phyloP scores from a whole-genome alignment of 169 alveolate species.

The Plasmodium inui region DNA sequence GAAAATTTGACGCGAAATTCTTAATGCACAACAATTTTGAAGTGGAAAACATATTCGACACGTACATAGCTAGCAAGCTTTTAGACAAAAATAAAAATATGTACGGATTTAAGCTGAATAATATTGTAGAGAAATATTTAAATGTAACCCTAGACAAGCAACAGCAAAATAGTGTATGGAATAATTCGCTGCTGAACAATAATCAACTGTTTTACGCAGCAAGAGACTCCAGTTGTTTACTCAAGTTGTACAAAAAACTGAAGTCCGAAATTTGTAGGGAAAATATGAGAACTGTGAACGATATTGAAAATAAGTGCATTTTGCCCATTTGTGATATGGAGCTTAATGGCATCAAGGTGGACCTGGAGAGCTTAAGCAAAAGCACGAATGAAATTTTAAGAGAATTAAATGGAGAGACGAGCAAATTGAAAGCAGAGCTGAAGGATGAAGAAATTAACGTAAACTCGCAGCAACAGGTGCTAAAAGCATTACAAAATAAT shows the following conservation, averaged over 20 bases:
- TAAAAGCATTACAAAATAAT: constrained; percentile 82
- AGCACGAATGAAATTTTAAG: constrained; percentile 80
- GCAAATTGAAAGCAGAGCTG: constrained; percentile 77
- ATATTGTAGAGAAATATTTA: constrained; percentile 85
- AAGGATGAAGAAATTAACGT: constrained; percentile 80
- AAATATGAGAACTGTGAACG: constrained; percentile 81
- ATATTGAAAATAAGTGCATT: constrained; percentile 86
- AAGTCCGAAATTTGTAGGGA: constrained; percentile 79
- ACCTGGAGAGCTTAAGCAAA: constrained; percentile 77
- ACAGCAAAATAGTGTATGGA: constrained; percentile 90
- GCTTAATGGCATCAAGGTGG: constrained; percentile 87
- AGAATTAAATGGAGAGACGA: constrained; percentile 78
- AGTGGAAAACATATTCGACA: constrained; percentile 84
- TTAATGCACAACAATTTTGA: constrained; percentile 74
- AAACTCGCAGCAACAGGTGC: constrained; percentile 88
- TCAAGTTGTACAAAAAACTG: constrained; percentile 85
- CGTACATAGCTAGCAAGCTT: constrained; percentile 86
- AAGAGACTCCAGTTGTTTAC: constrained; percentile 87
- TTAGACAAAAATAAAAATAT: constrained; percentile 82
- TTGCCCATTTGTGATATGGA: constrained; percentile 90
- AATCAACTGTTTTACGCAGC: constrained; percentile 89
- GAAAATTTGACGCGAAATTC: constrained; percentile 87
- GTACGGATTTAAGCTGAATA: constrained; percentile 84
- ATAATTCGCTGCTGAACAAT: constrained; percentile 77
- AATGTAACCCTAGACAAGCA: constrained; percentile 85